Base-by-base conservation (phyloP, 257 asterid genomes). In the Plantago major region DNA sequence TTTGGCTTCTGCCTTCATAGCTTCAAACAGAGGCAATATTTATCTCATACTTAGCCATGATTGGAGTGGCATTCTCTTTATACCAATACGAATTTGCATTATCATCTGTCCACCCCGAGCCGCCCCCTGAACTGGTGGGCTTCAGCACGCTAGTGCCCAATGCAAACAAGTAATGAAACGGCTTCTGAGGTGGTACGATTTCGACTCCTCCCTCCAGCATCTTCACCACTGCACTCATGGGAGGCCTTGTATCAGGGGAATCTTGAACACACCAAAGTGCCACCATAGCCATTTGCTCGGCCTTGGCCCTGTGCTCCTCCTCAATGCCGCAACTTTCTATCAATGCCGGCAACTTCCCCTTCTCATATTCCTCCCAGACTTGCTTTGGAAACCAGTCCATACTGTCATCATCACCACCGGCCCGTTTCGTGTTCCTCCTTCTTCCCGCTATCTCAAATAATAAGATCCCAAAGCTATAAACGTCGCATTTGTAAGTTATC, bases 141-240 rank as follows among this genome's bases (percentile, higher is more conserved):
- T 58, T 71, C 37, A 71, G 66, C 59, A 64, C 73, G 28, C 47
- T 11, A 0, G 38, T 59, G 8, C 78, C 71, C 12, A 65, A 69
- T 2, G 78, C 64, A 33, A 72, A 72, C 38, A 72, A 42, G 60
- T 76, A 72, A 46, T 66, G 71, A 54, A 77, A 77, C 7, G 82
- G 82, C 54, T 73, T 73, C 10, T 77, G 84, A 2, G 84, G 84
- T 7, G 76, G 64, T 66, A 63, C 54, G 12, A 72, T 58, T n/a
- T 73, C 79, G 15, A 73, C 76, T 62, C 76, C 78, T 48, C 79
- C 81, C 57, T 79, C 84, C 59, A 75, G 30, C 79, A 72, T 75
- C 64, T 73, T 75, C 70, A 79, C 79, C 55, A 75, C 81, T 1
- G 58, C 79, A 63, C 79, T 75, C 78, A 75, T 75, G 0, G 74